These are phyloP conservation scores for Podochytrium sp. DNA, from an alignment of 192 early-diverging fungal genomes.

Conservation along the genomic window DNA sequence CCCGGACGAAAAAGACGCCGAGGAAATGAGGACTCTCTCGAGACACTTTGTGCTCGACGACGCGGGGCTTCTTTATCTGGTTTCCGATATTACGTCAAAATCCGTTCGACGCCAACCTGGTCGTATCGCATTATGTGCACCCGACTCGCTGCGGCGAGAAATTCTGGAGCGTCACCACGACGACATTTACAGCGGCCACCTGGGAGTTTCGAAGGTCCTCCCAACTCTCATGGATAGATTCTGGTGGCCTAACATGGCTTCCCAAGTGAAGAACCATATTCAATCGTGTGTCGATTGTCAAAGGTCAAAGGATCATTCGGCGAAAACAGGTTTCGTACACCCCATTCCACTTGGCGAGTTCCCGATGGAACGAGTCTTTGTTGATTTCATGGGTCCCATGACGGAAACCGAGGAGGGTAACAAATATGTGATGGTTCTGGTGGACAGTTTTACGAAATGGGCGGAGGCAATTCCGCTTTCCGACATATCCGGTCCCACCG, in stretches of 20 bases:
- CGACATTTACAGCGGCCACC: neutral
- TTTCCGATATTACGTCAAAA: neutral
- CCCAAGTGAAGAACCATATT: neutral
- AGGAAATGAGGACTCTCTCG: neutral
- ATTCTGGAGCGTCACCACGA: neutral
- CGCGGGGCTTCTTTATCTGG: neutral
- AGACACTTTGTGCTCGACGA: neutral
- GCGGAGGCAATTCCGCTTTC: neutral
- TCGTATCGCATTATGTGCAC: neutral
- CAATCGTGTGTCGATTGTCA: neutral
- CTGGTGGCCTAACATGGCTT: conserved; percentile 7
- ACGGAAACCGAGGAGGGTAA: neutral
- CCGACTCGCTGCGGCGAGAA: neutral
- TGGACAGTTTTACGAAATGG: conserved; percentile 11
- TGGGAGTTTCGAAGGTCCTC: neutral
- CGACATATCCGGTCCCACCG: neutral
- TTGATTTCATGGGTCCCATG: neutral
- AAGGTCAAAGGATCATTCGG: neutral
- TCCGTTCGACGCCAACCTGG: neutral
- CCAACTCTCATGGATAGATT: neutral
- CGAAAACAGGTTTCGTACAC: neutral
- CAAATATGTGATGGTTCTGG: neutral
- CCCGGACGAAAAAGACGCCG: neutral
- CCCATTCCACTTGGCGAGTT: neutral
- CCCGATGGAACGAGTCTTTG: neutral